These are phyloP conservation scores for Globisporangium canariense DNA, from an alignment of 352 stramenopile genomes.

Conservation along the genomic window DNA sequence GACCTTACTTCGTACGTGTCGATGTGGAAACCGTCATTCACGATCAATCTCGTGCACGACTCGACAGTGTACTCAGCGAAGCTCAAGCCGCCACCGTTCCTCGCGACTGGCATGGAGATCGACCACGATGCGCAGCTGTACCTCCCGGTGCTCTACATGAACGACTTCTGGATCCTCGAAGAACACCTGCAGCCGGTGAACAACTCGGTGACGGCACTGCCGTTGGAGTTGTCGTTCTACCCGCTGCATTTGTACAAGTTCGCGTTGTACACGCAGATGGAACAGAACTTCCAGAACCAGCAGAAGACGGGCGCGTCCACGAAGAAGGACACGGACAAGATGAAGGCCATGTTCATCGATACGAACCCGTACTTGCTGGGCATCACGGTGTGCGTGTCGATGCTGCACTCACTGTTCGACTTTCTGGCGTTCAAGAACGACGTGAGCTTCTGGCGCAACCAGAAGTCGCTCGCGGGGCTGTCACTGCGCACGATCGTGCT, in stretches of 20 bases:
- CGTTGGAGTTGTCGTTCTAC: slow-evolving; percentile 87
- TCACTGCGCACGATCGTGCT: slow-evolving; percentile 93
- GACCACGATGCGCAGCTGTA: slow-evolving; percentile 68
- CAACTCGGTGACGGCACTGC: slow-evolving; percentile 68
- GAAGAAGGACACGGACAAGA: slow-evolving; percentile 88
- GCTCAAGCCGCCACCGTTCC: slow-evolving; percentile 60
- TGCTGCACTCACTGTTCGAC: slow-evolving; percentile 98
- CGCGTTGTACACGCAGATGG: slow-evolving; percentile 92
- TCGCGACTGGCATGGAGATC: slow-evolving; percentile 54
- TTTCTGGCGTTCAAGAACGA: slow-evolving; percentile 99
- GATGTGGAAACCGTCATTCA: slow-evolving; percentile 80
- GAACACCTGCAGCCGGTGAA: slow-evolving; percentile 90
- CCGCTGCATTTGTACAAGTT: slow-evolving; percentile 89
- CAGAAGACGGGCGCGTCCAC: slow-evolving; percentile 89
- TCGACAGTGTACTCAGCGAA: slow-evolving; percentile 57
- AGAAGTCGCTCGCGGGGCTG: slow-evolving; percentile 95
- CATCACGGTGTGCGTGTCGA: slow-evolving; percentile 93
- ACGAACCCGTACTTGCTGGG: slow-evolving; percentile 96
- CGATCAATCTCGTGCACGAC: slow-evolving; percentile 73
- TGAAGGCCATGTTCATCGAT: slow-evolving; percentile 96
- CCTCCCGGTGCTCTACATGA: slow-evolving; percentile 88
- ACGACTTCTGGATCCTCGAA: slow-evolving; percentile 94
- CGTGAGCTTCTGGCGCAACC: slow-evolving; percentile 98
- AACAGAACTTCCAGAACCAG: slow-evolving; percentile 91
- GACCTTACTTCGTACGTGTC: slow-evolving; percentile 51